Percentiles rank a stretch among this genome's conserved stretches.
Conservation (phyloP, 75 land plant species). For the Pinus taeda region DNA sequence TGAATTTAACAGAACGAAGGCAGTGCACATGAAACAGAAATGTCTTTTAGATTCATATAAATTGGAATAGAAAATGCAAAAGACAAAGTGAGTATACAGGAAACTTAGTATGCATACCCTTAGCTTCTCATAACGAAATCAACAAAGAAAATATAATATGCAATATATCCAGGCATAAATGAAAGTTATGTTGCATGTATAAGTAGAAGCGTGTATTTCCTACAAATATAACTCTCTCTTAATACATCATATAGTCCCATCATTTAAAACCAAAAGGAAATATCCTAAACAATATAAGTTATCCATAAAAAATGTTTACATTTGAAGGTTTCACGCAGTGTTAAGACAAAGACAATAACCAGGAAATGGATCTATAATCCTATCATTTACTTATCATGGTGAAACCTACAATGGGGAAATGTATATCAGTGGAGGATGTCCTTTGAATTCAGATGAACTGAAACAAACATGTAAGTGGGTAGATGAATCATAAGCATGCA, state of each 20-base stretch:
- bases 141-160: not conserved
- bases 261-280: not conserved
- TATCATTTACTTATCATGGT: not conserved
- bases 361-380: not conserved
- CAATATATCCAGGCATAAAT: not conserved
- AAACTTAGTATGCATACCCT: not conserved
- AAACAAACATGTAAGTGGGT: too few species aligned
- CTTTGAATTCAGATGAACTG: too few species aligned
- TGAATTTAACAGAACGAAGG: not conserved
- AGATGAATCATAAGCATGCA: too few species aligned
- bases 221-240: not conserved
- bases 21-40: not conserved
- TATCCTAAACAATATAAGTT: not conserved
- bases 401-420: too few species aligned
- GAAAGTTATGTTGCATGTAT: not conserved
- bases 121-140: not conserved
- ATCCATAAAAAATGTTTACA: not conserved
- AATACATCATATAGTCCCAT: not conserved
- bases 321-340: not conserved
- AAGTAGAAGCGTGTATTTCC: not conserved
- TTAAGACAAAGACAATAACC: not conserved
- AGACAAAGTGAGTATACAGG: not conserved
- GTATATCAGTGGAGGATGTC: too few species aligned
- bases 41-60: not conserved
- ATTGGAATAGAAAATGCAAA: not conserved